These are phyloP conservation scores for Aspergillus kassunensis DNA, from an alignment of 495 filamentous ascomycete species.

Conservation along the genomic window DNA sequence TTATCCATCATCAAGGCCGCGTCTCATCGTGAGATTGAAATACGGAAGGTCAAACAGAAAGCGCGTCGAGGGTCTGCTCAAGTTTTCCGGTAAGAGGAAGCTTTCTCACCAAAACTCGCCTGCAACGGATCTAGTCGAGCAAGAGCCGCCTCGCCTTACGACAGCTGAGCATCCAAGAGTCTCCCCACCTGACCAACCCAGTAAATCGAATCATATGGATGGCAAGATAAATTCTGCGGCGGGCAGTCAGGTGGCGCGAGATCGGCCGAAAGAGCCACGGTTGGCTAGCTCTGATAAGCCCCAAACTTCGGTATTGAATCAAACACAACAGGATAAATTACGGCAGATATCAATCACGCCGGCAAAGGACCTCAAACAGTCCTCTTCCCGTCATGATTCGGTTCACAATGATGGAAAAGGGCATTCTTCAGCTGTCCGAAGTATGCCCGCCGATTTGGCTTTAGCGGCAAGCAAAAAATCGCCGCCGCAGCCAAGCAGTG, in stretches of 20 bases:
- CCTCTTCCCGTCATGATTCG: constrained; percentile 21
- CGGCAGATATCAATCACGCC: constrained; percentile 28
- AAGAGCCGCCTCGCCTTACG: constrained; percentile 19
- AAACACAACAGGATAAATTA: constrained; percentile 23
- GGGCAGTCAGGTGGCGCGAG: constrained; percentile 15
- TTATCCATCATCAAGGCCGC: constrained; percentile 7
- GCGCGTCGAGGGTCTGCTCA: constrained; percentile 42
- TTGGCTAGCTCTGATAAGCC: constrained; percentile 22
- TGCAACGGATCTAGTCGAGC: constrained; percentile 22
- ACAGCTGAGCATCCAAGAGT: constrained; percentile 12
- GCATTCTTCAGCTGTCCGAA: constrained; percentile 24
- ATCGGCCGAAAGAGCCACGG: constrained; percentile 22
- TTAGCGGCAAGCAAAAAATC: constrained; percentile 21
- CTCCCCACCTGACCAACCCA: constrained; percentile 6
- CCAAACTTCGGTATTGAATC: constrained; percentile 19
- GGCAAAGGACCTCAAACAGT: constrained; percentile 29
- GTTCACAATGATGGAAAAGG: constrained; percentile 29
- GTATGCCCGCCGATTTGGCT: constrained; percentile 24
- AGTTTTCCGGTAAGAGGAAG: constrained; percentile 42
- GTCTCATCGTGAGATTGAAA: constrained; percentile 33
- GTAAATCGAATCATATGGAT: constrained; percentile 15
- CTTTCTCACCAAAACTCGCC: constrained; percentile 23
- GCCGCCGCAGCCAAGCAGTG: constrained; percentile 25
- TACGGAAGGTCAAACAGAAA: constrained; percentile 42
- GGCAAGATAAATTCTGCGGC: constrained; percentile 19